A percentile compares a stretch with the other conserved stretches of the same genome.
Conservation (phyloP, 495 filamentous ascomycete genomes). For the Neurospora tetraspora region DNA sequence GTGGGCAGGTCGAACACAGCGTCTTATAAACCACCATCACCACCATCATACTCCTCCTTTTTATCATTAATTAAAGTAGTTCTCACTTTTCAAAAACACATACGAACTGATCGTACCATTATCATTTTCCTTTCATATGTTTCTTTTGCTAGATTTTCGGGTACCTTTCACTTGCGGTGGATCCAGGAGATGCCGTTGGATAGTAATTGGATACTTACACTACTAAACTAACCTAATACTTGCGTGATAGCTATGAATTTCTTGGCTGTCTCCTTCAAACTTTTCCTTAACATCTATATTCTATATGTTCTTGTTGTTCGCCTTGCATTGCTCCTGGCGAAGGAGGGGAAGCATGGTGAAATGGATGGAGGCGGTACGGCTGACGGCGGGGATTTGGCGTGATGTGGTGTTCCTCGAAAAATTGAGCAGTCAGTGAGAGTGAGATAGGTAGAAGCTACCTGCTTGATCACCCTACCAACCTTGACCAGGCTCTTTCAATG, state of each 20-base stretch:
- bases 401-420: not conserved
- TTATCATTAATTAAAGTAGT: not conserved
- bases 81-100: not conserved
- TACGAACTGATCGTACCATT: not conserved
- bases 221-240: not conserved
- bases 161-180: not conserved
- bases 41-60: not conserved
- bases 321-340: not conserved
- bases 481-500: not conserved
- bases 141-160: not conserved
- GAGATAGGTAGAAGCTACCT: not conserved
- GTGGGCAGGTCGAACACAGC: not conserved
- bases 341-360: not conserved
- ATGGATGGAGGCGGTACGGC: not conserved
- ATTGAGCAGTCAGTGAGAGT: not conserved
- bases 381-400: not conserved
- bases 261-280: not conserved
- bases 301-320: not conserved
- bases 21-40: not conserved
- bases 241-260: not conserved
- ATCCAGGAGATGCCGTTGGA: not conserved
- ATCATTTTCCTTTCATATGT: not conserved
- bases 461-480: not conserved
- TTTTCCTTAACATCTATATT: not conserved
- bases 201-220: not conserved